Evolutionary conservation across 306 rosid genomes (phyloP).

Genomic region (Begonia loranthoides): DNA sequence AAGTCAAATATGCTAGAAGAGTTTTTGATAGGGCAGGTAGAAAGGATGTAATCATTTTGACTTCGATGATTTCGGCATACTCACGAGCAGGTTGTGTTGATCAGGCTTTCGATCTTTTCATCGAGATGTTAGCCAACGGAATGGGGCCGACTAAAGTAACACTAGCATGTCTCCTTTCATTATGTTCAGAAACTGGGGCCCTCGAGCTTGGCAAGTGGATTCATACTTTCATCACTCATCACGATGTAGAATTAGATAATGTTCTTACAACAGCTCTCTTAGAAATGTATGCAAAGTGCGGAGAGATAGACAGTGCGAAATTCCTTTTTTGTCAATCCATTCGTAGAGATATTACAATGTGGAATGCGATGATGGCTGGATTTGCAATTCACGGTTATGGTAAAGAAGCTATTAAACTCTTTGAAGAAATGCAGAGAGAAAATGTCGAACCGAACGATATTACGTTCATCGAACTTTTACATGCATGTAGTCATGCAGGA

Average conservation of each 20-base stretch:
- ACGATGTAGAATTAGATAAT: slow-evolving; percentile 25
- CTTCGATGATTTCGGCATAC: slow-evolving; percentile 49
- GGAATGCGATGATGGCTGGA: slow-evolving; percentile 59
- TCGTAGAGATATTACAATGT: slow-evolving; percentile 30
- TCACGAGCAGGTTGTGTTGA: slow-evolving; percentile 18
- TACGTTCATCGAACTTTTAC: slow-evolving; percentile 38
- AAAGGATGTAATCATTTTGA: slow-evolving; percentile 47
- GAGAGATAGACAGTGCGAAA: slow-evolving; percentile 34
- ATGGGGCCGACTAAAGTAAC: slow-evolving; percentile 41
- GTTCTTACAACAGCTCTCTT: slow-evolving; percentile 37
- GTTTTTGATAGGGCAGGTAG: slow-evolving; percentile 22
- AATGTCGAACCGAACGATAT: slow-evolving; percentile 29
- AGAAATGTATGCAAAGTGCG: slow-evolving; percentile 69
- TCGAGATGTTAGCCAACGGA: slow-evolving; percentile 29
- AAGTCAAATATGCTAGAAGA: slow-evolving; percentile 28
- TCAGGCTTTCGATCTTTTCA: slow-evolving; percentile 29
- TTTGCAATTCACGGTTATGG: slow-evolving; percentile 54
- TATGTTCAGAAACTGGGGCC: slow-evolving; percentile 47
- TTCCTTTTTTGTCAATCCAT: slow-evolving; percentile 20
- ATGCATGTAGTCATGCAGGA: slow-evolving; percentile 64
- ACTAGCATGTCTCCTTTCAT: slow-evolving; percentile 30
- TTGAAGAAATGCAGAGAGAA: slow-evolving; percentile 28
- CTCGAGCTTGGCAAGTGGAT: slow-evolving; percentile 58
- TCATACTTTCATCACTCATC: slow-evolving; percentile 45
- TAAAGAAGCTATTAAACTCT: slow-evolving; percentile 34